Base-by-base conservation (phyloP, 2,329 filamentous ascomycete species). In the Claviceps sp. region DNA sequence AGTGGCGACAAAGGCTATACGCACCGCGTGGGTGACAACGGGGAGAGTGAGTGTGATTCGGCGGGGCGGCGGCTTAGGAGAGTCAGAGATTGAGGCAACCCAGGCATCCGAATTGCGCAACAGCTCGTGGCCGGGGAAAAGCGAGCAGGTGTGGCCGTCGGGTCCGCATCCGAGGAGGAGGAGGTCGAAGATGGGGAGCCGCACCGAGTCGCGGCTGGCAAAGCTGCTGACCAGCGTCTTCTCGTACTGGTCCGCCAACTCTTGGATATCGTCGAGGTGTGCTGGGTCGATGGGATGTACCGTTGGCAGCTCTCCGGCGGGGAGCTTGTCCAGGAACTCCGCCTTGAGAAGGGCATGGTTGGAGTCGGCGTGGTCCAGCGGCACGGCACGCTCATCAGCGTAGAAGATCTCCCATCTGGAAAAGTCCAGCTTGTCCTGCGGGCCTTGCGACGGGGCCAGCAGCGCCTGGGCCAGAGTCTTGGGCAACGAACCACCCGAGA, bases 381-480 rank as follows among this genome's bases (percentile, higher is more conserved):
- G 87, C 50, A 97, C 93, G 60, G 88, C 88, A 63, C 93, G 87
- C 76, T 98, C 93, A 67, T 98, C 93, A 64, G 91, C 91, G 70
- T 96, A 97, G 77, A 97, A 98, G 64, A 98, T 88, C 63, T 97
- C 87, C 93, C 93, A 98, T 68, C 87, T 89, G 65, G 77, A 74
- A 70, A 94, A 95, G 61, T 85, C 75, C 59, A 90, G 70, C 4
- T 72, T 76, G 64, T 89, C 87, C 52, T 83, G 66, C 43, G 70
- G 64, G 9, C 69, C 72, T 22, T 68, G 63, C 34, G 70, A 70
- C 58, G 63, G 71, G 60, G 79, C 64, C 26, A 97, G 80, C 11
- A 97, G 81, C 9, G 89, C 89, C 67, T 88, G 81, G 46, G 89
- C 89, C 43, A 98, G 84, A 14, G 84, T 87, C 64, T 89, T 85